Conservation (phyloP, 2,329 filamentous ascomycete species). For the Botrytis fragariae region DNA sequence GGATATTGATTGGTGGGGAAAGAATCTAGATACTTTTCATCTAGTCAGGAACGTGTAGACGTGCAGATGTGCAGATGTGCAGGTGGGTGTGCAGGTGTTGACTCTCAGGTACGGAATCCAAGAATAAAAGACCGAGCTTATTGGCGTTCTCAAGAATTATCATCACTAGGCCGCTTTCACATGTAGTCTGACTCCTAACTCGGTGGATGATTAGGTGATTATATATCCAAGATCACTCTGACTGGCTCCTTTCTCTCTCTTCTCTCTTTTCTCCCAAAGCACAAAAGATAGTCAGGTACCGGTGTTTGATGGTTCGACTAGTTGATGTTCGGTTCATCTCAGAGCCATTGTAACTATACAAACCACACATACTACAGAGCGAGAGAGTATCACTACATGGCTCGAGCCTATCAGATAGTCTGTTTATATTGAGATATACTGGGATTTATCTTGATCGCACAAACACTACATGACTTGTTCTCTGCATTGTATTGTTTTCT, state of each 20-base stretch:
- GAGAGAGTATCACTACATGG: not conserved
- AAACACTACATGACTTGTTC: constrained; percentile 1
- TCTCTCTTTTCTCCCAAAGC: not conserved
- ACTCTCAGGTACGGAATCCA: not conserved
- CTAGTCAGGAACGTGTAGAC: not conserved
- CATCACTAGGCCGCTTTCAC: not conserved
- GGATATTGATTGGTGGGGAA: not conserved
- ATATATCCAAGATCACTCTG: not conserved
- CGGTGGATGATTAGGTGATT: not conserved
- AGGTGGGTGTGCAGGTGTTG: not conserved
- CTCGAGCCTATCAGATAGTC: not conserved
- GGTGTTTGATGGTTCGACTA: not conserved
- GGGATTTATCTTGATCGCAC: not conserved
- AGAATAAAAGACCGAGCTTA: not conserved
- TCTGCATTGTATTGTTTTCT: not conserved
- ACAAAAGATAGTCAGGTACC: not conserved
- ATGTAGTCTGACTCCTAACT: not conserved
- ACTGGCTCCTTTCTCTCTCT: not conserved
- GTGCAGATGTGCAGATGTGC: not conserved
- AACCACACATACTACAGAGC: not conserved
- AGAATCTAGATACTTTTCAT: not conserved
- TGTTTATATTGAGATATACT: not conserved
- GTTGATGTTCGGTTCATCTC: not conserved
- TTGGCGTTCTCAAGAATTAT: not conserved
- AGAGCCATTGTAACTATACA: not conserved